Conservation (phyloP, 2,329 filamentous ascomycete species). For the Coniochaeta sp. region DNA sequence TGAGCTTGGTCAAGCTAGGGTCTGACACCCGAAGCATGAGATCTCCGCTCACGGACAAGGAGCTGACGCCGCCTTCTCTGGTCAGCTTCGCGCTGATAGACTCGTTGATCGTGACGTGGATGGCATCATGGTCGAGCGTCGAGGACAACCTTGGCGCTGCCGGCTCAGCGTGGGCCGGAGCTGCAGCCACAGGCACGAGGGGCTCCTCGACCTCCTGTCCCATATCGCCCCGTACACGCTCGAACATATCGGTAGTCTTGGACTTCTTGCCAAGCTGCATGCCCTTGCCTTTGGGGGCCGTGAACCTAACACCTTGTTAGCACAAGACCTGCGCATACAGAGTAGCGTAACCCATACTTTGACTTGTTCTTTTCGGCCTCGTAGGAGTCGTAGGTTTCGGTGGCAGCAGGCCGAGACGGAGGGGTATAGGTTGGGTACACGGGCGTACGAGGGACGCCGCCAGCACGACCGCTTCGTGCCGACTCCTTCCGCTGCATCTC, state of each 20-base stretch:
- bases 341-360: too few relatives aligned
- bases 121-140: constrained; percentile 70
- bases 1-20: constrained; percentile 82
- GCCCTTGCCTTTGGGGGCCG: constrained; percentile 82
- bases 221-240: constrained; percentile 86
- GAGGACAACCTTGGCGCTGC: constrained; percentile 53
- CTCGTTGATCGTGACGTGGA: constrained; percentile 84
- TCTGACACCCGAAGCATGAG: constrained; percentile 87
- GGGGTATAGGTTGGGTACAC: constrained; percentile 86
- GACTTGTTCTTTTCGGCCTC: constrained; percentile 96
- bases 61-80: constrained; percentile 79
- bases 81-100: constrained; percentile 85
- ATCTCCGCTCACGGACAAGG: constrained; percentile 85
- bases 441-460: constrained; percentile 62
- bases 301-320: constrained; percentile 30
- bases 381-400: constrained; percentile 87
- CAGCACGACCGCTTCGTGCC: constrained; percentile 63
- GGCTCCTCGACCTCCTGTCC: constrained; percentile 82
- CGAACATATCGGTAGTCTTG: constrained; percentile 95
- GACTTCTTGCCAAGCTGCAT: constrained; percentile 99
- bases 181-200: constrained; percentile 53
- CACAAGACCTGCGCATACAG: too few relatives aligned
- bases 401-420: constrained; percentile 63
- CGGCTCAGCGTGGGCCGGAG: constrained; percentile 44
- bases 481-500: constrained; percentile 98